phyloP scores from a whole-genome alignment of 139 green algal genomes.

The Tetraselmis striata region DNA sequence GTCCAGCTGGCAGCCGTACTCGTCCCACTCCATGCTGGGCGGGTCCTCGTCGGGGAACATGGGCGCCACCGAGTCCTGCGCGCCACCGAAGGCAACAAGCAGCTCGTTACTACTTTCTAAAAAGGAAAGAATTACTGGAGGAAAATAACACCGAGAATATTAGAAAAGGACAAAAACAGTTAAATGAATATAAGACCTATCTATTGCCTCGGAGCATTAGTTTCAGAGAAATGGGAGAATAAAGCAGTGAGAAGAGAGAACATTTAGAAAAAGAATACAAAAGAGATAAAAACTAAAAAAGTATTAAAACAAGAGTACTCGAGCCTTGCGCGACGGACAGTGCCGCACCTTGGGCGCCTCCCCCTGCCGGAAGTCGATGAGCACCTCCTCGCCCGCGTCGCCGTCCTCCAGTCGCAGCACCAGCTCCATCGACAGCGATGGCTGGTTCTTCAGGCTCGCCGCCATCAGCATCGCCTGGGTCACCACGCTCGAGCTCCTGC shows the following conservation, averaged over 20 bases:
- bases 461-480: background rate
- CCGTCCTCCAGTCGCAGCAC: background rate
- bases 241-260: too few relatives aligned
- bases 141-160: too few relatives aligned
- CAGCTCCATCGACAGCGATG: background rate
- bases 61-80: constrained; percentile 41
- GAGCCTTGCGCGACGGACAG: too few relatives aligned
- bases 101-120: constrained; percentile 1
- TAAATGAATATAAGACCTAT: too few relatives aligned
- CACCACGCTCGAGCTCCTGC: background rate
- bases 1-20: constrained; percentile 59
- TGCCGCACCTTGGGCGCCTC: constrained; percentile 44
- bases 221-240: too few relatives aligned
- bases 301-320: too few relatives aligned
- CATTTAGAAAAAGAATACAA: too few relatives aligned
- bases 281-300: too few relatives aligned
- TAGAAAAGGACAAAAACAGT: too few relatives aligned
- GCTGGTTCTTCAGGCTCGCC: background rate
- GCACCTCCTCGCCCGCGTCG: background rate
- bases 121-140: too few relatives aligned
- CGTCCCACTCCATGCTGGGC: constrained; percentile 46
- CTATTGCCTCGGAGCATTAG: too few relatives aligned
- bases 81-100: background rate
- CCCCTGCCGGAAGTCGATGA: background rate
- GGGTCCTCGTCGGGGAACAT: constrained; percentile 80